phyloP scores from a whole-genome alignment of 108 stramenopile genomes.

The Cylindrotheca fusiformis region DNA sequence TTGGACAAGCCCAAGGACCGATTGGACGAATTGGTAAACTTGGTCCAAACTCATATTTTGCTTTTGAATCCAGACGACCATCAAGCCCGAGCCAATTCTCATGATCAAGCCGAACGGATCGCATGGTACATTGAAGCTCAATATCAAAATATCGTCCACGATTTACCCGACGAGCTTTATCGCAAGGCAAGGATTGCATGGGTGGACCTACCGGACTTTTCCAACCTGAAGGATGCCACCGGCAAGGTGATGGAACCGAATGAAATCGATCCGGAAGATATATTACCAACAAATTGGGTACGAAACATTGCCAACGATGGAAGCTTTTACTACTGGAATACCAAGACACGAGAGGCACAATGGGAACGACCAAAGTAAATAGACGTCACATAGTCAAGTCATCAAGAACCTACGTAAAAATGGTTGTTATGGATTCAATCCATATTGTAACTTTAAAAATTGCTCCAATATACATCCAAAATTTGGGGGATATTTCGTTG shows the following conservation, averaged over 20 bases:
- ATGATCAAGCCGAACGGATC: slow-evolving; percentile 67
- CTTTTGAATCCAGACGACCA: slow-evolving; percentile 32
- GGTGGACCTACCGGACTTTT: slow-evolving; percentile 79
- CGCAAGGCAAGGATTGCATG: slow-evolving; percentile 75
- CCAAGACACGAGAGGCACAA: slow-evolving; percentile 43
- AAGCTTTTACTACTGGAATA: slow-evolving; percentile 78
- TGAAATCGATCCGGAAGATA: slow-evolving; percentile 41
- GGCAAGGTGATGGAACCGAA: slow-evolving; percentile 48
- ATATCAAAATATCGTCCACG: slow-evolving; percentile 69
- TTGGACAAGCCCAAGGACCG: slow-evolving; percentile 55
- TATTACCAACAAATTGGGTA: slow-evolving; percentile 60
- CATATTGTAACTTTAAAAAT: too few relatives aligned
- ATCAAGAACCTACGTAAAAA: too few relatives aligned
- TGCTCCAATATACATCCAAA: too few relatives aligned
- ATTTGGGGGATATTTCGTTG: too few relatives aligned
- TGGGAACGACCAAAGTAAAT: slow-evolving; percentile 69
- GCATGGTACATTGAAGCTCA: slow-evolving; percentile 80
- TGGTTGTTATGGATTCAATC: too few relatives aligned
- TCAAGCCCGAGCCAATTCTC: slow-evolving; percentile 29
- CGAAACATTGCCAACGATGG: slow-evolving; percentile 74
- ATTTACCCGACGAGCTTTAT: slow-evolving; percentile 68
- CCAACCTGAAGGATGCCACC: slow-evolving; percentile 41
- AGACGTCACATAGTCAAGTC: too few relatives aligned
- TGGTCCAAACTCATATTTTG: slow-evolving; percentile 32
- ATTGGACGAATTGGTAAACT: slow-evolving; percentile 55